These are phyloP conservation scores for Boletus vinaceobasis DNA, from an alignment of 768 basidiomycete genomes.

Conservation along the genomic window DNA sequence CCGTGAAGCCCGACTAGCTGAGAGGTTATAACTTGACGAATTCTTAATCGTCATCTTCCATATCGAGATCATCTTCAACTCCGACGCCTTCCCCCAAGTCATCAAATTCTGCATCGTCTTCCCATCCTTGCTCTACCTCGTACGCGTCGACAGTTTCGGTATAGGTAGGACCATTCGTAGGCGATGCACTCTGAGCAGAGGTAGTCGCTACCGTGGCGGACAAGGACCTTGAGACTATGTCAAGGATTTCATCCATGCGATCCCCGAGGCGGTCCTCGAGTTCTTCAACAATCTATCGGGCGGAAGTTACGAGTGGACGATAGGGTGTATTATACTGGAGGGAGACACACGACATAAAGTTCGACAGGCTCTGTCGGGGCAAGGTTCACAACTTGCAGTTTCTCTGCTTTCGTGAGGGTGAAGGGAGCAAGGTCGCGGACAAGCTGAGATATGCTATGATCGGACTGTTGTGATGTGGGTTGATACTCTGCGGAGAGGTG, in stretches of 20 bases:
- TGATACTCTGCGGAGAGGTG: constrained; percentile 77
- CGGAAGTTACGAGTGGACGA: background rate
- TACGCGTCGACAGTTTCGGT: constrained; percentile 10
- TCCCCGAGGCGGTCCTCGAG: constrained; percentile 78
- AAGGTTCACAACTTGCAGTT: constrained; percentile 88
- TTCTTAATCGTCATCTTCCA: constrained; percentile 50
- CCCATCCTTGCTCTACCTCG: constrained; percentile 29
- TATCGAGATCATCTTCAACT: constrained; percentile 68
- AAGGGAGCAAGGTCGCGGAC: constrained; percentile 64
- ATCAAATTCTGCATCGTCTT: constrained; percentile 50
- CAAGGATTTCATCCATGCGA: constrained; percentile 63
- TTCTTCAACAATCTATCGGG: constrained; percentile 84
- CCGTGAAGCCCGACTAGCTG: background rate
- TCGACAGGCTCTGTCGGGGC: constrained; percentile 80
- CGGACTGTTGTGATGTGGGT: constrained; percentile 62
- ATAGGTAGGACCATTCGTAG: background rate
- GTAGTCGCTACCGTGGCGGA: constrained; percentile 5
- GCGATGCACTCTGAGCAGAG: background rate
- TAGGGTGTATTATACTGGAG: background rate
- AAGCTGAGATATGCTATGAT: constrained; percentile 60
- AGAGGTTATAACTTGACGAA: background rate
- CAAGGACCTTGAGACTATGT: constrained; percentile 47
- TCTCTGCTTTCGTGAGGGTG: constrained; percentile 85
- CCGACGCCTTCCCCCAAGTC: constrained; percentile 65
- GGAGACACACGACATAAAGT: constrained; percentile 74